These are phyloP conservation scores for Houttuynia cordata DNA, from an alignment of 164 flowering plant species.

Conservation along the genomic window DNA sequence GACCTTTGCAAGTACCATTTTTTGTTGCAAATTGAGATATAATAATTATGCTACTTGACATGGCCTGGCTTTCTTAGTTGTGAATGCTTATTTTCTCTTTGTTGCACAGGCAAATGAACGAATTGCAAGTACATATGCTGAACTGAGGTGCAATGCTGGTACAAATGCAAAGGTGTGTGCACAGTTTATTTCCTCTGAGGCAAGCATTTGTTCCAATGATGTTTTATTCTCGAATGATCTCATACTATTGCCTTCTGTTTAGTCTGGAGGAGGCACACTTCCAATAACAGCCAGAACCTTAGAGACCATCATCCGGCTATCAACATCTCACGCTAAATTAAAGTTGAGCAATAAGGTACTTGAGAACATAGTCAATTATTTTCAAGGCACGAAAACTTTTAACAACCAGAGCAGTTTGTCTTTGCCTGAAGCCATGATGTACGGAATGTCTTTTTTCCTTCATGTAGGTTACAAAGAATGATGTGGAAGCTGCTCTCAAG, in stretches of 20 bases:
- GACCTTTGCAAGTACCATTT: no score
- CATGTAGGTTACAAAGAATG: constrained; percentile 54
- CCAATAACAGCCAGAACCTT: constrained; percentile 97
- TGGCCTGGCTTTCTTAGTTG: neutral
- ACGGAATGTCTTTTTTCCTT: neutral
- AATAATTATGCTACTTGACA: neutral
- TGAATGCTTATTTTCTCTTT: neutral
- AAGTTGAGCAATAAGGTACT: constrained; percentile 74
- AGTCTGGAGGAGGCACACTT: constrained; percentile 93
- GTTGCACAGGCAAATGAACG: constrained; percentile 69
- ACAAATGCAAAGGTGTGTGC: constrained; percentile 54
- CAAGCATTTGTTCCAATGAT: neutral
- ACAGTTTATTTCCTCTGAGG: neutral
- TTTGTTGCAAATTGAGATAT: no score
- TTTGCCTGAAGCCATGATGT: neutral
- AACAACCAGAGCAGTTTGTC: neutral
- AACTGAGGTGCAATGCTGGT: constrained; percentile 62
- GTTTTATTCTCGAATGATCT: neutral
- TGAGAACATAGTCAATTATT: neutral
- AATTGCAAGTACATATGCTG: constrained; percentile 90
- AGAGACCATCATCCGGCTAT: constrained; percentile 93
- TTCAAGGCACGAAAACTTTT: neutral
- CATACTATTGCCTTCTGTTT: neutral
- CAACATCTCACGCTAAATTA: constrained; percentile 97
- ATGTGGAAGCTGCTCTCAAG: constrained; percentile 93